Base-by-base conservation (phyloP, 768 basidiomycete species). In the Lentinus brumalis region DNA sequence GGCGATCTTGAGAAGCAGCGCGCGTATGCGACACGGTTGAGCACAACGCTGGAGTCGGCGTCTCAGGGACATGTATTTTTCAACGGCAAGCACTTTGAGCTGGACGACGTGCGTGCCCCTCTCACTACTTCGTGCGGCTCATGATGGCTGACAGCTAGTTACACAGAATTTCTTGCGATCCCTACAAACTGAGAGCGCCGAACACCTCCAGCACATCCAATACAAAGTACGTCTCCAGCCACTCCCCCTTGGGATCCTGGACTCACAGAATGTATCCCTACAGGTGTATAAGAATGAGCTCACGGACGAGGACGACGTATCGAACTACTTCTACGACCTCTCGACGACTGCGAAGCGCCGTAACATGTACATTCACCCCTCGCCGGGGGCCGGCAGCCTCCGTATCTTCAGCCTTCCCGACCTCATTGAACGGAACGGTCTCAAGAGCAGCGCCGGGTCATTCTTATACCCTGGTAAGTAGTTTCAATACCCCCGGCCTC, bases 251-350 rank as follows among this genome's bases (percentile, higher is more conserved):
- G 21, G 21, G 21, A 26, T 26, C 21, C 21, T 26, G 21, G 21
- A 26, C 21, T 26, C 21, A 26, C 21, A 26, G 21, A 26, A 26
- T 26, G 21, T 26, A 26, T 26, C 21, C 21, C 21, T 26, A 26
- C 21, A 26, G 80, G 71, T 92, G 1, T 88, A 90, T 69, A 68
- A 70, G 30, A 83, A 86, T 6, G 73, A 75, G 38, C 69, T 94
- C 16, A 79, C 81, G 9, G 86, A 91, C 47, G 79, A 79, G 1
- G 74, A 79, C 42, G 73, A 80, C 35, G 81, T 92, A 56, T 74
- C 83, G 32, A 88, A 81, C 14, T 94, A 91, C 75, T 98, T 98
- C 76, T 98, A 96, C 70, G 93, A 96, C 67, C 81, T 95, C 6
- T 91, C 95, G 0, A 84, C 83, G 0, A 86, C 92, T 0, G 79